These are phyloP conservation scores for Narthecium ossifragum DNA, from an alignment of 106 monocot species.

Conservation along the genomic window DNA sequence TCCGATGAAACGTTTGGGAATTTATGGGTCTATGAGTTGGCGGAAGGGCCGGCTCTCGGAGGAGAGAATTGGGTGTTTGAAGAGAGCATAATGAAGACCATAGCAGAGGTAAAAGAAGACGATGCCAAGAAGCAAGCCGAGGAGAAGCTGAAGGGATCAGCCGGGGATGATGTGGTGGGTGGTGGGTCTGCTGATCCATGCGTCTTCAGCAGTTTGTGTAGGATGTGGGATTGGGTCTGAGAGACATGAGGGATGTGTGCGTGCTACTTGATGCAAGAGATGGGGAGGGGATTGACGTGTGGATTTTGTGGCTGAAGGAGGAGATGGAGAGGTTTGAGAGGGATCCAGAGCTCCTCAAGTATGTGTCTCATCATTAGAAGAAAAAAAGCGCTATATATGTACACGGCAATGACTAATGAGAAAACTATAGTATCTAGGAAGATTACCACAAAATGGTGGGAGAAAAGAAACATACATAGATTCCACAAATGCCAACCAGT, in stretches of 20 bases:
- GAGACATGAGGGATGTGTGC: slow-evolving; percentile 23
- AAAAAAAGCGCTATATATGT: too few relatives aligned
- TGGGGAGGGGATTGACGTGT: slow-evolving; percentile 22
- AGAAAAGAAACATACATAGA: too few relatives aligned
- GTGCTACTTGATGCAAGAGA: slow-evolving; percentile 18
- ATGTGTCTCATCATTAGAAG: neutral
- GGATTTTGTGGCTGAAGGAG: slow-evolving; percentile 18
- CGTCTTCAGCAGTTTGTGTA: slow-evolving; percentile 14
- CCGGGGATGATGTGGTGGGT: too few relatives aligned
- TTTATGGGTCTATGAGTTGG: slow-evolving; percentile 1
- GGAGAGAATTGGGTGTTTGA: neutral
- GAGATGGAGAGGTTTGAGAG: slow-evolving; percentile 19
- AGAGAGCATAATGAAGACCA: slow-evolving; percentile 1
- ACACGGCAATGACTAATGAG: too few relatives aligned
- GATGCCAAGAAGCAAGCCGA: neutral
- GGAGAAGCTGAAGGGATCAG: neutral
- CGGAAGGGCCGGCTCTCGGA: too few relatives aligned
- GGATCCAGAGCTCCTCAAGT: slow-evolving; percentile 18
- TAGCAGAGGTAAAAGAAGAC: slow-evolving; percentile 1
- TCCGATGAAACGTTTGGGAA: neutral
- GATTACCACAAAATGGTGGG: too few relatives aligned
- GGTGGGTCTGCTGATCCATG: too few relatives aligned
- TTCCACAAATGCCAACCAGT: too few relatives aligned
- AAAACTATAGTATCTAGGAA: too few relatives aligned
- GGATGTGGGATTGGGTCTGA: slow-evolving; percentile 20